Evolutionary conservation across 1,139 yeast genomes (phyloP).

Genomic region (Pichiaceae sp.): DNA sequence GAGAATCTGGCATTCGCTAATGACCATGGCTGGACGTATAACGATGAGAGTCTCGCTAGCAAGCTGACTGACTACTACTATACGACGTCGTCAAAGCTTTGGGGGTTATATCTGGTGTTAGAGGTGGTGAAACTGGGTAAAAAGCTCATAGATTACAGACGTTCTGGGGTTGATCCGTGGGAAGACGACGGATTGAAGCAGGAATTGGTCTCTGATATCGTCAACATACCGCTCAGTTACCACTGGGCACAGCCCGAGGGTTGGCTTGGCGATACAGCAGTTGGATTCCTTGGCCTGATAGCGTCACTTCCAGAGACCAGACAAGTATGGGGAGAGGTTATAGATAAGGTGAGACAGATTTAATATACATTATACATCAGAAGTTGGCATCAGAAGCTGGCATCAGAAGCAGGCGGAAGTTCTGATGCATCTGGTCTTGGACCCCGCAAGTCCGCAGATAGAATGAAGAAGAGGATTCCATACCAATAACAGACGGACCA

Average conservation of each 20-base stretch:
- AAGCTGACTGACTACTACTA: slow-evolving; percentile 18
- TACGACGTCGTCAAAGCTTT: slow-evolving; percentile 43
- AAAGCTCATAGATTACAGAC: slow-evolving; percentile 5
- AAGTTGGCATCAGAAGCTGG: background rate
- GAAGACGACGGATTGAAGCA: slow-evolving; percentile 6
- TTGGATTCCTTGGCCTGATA: slow-evolving; percentile 25
- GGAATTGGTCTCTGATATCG: slow-evolving; percentile 20
- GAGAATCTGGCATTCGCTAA: slow-evolving; percentile 54
- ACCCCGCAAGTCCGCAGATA: slow-evolving; percentile 53
- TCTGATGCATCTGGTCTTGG: slow-evolving; percentile 1
- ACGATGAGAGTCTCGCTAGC: slow-evolving; percentile 25
- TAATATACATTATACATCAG: slow-evolving; percentile 1
- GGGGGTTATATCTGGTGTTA: slow-evolving; percentile 45
- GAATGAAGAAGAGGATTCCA: slow-evolving; percentile 56
- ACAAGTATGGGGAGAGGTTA: slow-evolving; percentile 15
- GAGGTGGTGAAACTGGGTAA: slow-evolving; percentile 33
- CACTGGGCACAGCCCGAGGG: slow-evolving; percentile 54
- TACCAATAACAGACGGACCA: slow-evolving; percentile 84
- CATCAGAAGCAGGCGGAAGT: no score
- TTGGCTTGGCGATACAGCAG: slow-evolving; percentile 31
- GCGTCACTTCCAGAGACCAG: slow-evolving; percentile 20
- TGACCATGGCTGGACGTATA: slow-evolving; percentile 47
- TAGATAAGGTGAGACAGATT: slow-evolving; percentile 6
- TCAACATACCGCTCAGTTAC: slow-evolving; percentile 47
- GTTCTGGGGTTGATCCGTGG: slow-evolving; percentile 1